A percentile compares a stretch with the other conserved stretches of the same genome.
phyloP scores from a whole-genome alignment of 1,284 basidiomycete genomes.

The Chalciporus piperatoides region DNA sequence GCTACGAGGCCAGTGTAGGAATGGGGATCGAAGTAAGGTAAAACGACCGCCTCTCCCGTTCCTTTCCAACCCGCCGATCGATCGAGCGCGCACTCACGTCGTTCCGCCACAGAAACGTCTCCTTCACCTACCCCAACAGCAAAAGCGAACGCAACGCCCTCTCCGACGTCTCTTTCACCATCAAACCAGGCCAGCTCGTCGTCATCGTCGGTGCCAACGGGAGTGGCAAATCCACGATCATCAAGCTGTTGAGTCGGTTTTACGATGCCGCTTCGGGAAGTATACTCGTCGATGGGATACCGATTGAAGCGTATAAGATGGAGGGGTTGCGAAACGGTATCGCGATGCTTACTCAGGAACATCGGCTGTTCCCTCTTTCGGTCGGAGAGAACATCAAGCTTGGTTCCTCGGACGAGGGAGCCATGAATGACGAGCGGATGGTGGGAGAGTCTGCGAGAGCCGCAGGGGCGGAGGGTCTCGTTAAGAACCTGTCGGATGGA shows the following conservation, averaged over 20 bases:
- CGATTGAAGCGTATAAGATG: constrained; percentile 35
- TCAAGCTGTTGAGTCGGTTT: constrained; percentile 43
- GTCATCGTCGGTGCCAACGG: constrained; percentile 48
- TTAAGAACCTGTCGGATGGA: constrained; percentile 22
- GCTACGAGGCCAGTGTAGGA: constrained; percentile 23
- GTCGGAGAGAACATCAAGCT: constrained; percentile 46
- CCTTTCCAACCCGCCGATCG: too few species aligned
- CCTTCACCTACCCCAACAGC: constrained; percentile 45
- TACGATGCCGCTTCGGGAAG: constrained; percentile 41
- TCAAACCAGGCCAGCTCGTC: constrained; percentile 45
- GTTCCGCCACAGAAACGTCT: constrained; percentile 35
- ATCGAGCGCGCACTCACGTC: neutral
- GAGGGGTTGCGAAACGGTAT: constrained; percentile 37
- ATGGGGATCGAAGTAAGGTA: constrained; percentile 39
- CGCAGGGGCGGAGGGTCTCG: constrained; percentile 38
- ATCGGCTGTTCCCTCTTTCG: constrained; percentile 41
- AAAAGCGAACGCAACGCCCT: constrained; percentile 39
- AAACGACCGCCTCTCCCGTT: neutral
- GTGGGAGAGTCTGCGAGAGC: constrained; percentile 36
- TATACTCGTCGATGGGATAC: constrained; percentile 39
- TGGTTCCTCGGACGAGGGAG: constrained; percentile 34
- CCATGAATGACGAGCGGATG: constrained; percentile 25
- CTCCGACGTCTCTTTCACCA: constrained; percentile 39
- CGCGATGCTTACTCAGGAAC: constrained; percentile 44
- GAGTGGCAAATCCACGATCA: constrained; percentile 43